Base-by-base conservation (phyloP, 305 asterid genomes). In the Fraxinus sp. region DNA sequence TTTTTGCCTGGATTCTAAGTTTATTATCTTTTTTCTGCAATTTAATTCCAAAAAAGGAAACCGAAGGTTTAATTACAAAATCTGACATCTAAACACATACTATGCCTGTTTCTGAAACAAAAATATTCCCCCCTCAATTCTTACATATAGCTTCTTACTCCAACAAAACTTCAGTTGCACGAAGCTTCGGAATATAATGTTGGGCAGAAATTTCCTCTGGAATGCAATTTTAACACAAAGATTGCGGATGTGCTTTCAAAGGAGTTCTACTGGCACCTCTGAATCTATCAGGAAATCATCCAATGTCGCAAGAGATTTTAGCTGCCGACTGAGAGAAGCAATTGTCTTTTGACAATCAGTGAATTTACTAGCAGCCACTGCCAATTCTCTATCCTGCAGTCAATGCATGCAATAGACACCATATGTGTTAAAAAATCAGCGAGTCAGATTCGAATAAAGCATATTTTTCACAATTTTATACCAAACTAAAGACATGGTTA, bases 341-440 rank as follows among this genome's bases (percentile, higher is more conserved):
- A 95, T 95, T 16, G 99, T 95, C 85, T 91, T 90, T 86, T 93
- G 97, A 80, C 99, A 96, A 81, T 92, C 95, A 0, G 93, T 89
- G 62, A 94, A 94, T 86, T 89, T 92, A 76, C 85, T 78, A 35
- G 97, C 94, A 77, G 98, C 98, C 70, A 84, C 80, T 26, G 93
- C 97, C 88, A 96, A 14, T 77, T 94, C 96, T 80, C 85, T 88
- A 64, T 94, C 98, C 97, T 95, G 93, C 66, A 55, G 26, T n/a
- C 64, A 55, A 55, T 49, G 59, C 59, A 49, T 14, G 59, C 59
- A 49, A 14, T 49, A 70, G 82, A 57, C 16, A 46, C 35, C 73
- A 64, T 64, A 10, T 24, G 33, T 4, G 35, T 26, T 0, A 3
- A 5, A 28, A 66, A 28, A 3, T 64, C 32, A 9, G 72, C 6